Base-by-base conservation (phyloP, 257 asterid species). In the Nemophila menziesii region DNA sequence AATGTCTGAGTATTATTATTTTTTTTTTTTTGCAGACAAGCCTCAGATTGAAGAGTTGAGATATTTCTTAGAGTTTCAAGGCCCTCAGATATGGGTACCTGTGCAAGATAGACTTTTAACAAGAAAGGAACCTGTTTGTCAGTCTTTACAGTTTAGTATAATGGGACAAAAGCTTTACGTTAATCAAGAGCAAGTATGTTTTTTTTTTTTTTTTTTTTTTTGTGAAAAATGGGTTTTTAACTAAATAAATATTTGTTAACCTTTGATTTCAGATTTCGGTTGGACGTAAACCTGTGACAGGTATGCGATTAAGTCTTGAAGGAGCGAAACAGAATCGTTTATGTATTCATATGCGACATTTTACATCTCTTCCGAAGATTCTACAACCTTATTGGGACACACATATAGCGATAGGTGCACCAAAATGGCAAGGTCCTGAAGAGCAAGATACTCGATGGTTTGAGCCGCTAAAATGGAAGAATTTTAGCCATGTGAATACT, bases 371-470 rank as follows among this genome's bases (percentile, higher is more conserved):
- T 48, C 95, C 93, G 11, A 80, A 72, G 76, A 69, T 80, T 58
- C 82, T 80, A 29, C 84, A 66, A 55, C 92, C 93, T 1, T 63
- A 70, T 51, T 84, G 95, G 95, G 92, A 84, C 51, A 12, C 74
- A 0, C 82, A 80, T 7, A 42, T 84, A 16, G 81, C 87, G 8
- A 80, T 84, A 7, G 95, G 93, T 36, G 87, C 93, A 42, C 93
- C 92, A 7, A 84, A 72, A 59, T 80, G 95, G 95, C 93, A 77
- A 59, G 95, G 92, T 4, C 90, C 95, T 0, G 92, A 84, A 54
- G 95, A 84, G 54, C 95, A 84, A 61, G 93, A 84, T 65, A 77
- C 90, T 64, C 39, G 93, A 52, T 84, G 93, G 95, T 80, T 84
- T 27, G 95, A 84, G 65, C 84, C 92, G 0, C 76, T 84, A 52